phyloP scores from a whole-genome alignment of 768 basidiomycete species.

The Suillus fuscotomentosus region DNA sequence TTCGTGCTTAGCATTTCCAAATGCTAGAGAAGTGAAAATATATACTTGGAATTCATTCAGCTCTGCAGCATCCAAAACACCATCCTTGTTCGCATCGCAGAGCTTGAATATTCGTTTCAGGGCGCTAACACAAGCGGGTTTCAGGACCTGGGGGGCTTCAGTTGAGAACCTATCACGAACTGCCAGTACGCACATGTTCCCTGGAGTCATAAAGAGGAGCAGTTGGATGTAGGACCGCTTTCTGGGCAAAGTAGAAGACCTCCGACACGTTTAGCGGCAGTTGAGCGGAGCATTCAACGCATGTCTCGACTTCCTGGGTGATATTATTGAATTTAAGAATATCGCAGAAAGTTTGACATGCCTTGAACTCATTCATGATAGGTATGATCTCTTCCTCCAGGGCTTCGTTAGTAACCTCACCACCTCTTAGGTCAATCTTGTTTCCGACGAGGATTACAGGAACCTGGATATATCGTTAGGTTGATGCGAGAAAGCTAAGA shows the following conservation, averaged over 20 bases:
- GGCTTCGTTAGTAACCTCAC: constrained; percentile 90
- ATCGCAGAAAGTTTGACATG: constrained; percentile 27
- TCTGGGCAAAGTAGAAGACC: constrained; percentile 98
- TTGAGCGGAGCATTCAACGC: constrained; percentile 95
- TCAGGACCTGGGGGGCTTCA: constrained; percentile 63
- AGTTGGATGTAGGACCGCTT: constrained; percentile 94
- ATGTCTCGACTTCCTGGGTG: constrained; percentile 92
- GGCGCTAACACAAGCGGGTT: constrained; percentile 87
- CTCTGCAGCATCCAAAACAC: constrained; percentile 83
- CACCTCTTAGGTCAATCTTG: constrained; percentile 95
- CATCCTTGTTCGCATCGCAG: constrained; percentile 94
- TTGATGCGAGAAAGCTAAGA: neutral
- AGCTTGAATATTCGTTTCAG: constrained; percentile 94
- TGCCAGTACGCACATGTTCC: constrained; percentile 71
- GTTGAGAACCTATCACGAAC: constrained; percentile 12
- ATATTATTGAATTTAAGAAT: constrained; percentile 8
- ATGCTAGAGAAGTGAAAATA: neutral
- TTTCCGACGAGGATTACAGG: constrained; percentile 98
- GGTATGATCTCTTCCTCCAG: constrained; percentile 94
- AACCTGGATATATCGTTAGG: constrained; percentile 48
- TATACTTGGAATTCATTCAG: constrained; percentile 94
- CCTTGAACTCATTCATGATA: constrained; percentile 99
- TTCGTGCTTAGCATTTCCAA: constrained; percentile 7
- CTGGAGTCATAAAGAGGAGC: constrained; percentile 96
- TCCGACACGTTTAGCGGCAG: constrained; percentile 90